A percentile compares a stretch with the other conserved stretches of the same genome.
These are phyloP conservation scores for Acanthamoeba divionensis DNA, from an alignment of 208 protist species.

Conservation along the genomic window DNA sequence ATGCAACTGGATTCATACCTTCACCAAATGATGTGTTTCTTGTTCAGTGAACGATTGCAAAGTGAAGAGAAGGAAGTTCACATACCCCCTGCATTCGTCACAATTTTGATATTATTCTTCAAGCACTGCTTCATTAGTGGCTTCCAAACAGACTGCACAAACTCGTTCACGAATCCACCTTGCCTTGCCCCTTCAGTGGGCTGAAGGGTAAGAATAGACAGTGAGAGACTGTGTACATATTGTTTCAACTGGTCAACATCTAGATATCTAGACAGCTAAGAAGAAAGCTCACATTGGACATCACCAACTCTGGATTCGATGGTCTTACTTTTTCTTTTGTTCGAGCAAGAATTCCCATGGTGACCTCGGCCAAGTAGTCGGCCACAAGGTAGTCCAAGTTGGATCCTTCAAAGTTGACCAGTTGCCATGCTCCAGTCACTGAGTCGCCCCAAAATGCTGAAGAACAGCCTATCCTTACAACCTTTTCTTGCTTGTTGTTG, in stretches of 20 bases:
- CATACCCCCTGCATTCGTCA: slow-evolving; percentile 69
- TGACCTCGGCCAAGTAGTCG: slow-evolving; percentile 73
- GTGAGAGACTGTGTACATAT: background rate
- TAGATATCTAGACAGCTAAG: no score
- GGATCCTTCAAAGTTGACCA: slow-evolving; percentile 9
- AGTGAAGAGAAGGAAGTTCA: background rate
- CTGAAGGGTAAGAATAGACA: background rate
- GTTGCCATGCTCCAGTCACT: slow-evolving; percentile 51
- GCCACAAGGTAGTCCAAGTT: slow-evolving; percentile 66
- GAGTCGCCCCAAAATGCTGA: slow-evolving; percentile 72
- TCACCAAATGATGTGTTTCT: background rate
- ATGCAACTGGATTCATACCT: slow-evolving; percentile 65
- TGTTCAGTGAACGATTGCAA: background rate
- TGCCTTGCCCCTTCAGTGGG: background rate
- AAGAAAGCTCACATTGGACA: no score
- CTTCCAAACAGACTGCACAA: slow-evolving; percentile 57
- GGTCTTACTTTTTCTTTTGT: slow-evolving; percentile 52
- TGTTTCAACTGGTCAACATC: no score
- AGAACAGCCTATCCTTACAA: slow-evolving; percentile 64
- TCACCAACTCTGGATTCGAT: no score
- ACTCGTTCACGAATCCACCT: slow-evolving; percentile 61
- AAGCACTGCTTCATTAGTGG: slow-evolving; percentile 52
- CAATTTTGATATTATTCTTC: slow-evolving; percentile 55
- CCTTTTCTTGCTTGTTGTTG: background rate
- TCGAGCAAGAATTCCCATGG: slow-evolving; percentile 68